These are phyloP conservation scores for Saitoella complicata DNA, from an alignment of 805 yeast species.

Conservation along the genomic window DNA sequence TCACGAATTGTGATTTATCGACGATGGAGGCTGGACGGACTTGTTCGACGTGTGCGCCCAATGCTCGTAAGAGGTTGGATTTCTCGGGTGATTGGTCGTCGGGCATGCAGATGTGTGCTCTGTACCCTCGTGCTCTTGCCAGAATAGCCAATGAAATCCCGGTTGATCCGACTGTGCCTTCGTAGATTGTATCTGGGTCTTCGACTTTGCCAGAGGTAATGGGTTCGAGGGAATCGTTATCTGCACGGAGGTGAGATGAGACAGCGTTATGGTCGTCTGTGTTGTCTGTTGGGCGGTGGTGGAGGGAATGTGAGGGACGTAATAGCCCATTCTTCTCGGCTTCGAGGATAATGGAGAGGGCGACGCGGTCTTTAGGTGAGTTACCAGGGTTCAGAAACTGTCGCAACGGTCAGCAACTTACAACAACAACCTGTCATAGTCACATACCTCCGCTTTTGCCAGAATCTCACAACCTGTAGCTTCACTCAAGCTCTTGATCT, in stretches of 20 bases:
- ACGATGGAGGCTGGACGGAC: constrained; percentile 93
- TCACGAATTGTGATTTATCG: constrained; percentile 84
- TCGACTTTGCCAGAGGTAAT: too few species aligned
- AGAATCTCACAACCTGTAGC: constrained; percentile 67
- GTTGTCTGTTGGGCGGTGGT: too few species aligned
- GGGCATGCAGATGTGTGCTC: constrained; percentile 84
- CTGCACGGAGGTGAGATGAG: too few species aligned
- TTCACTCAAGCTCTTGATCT: constrained; percentile 50
- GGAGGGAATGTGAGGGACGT: constrained; percentile 27
- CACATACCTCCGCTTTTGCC: constrained; percentile 53
- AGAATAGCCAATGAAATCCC: constrained; percentile 87
- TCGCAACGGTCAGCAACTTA: too few species aligned
- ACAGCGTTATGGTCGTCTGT: too few species aligned
- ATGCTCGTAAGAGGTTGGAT: constrained; percentile 45
- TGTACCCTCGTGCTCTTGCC: constrained; percentile 78
- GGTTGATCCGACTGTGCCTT: constrained; percentile 94
- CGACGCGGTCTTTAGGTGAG: constrained; percentile 89
- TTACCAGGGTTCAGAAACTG: constrained; percentile 74
- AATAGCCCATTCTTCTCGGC: constrained; percentile 47
- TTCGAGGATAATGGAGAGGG: constrained; percentile 59
- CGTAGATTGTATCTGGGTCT: constrained; percentile 59
- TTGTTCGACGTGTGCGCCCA: constrained; percentile 71
- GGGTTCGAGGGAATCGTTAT: too few species aligned
- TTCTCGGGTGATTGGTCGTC: constrained; percentile 86
- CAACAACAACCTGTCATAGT: too few species aligned